Base-by-base conservation (phyloP, 75 land plant species). In the Gnetum montanum region DNA sequence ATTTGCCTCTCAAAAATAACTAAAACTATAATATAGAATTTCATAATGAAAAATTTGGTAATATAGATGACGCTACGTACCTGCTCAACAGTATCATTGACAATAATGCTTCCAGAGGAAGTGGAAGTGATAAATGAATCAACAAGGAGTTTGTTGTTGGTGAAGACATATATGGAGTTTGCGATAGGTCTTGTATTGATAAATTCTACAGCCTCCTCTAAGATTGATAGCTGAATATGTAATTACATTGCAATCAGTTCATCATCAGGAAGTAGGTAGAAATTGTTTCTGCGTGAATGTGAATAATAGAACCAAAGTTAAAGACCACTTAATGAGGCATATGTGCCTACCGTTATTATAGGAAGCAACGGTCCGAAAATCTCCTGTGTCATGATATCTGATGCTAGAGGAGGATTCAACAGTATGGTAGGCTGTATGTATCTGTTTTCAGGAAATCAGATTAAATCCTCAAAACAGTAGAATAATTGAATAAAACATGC, bases 321-420 rank as follows among this genome's bases (percentile, higher is more conserved):
- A n/a, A n/a, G n/a, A n/a, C n/a, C n/a, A n/a, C n/a, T n/a, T n/a
- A n/a, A n/a, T n/a, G n/a, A n/a, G n/a, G n/a, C n/a, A n/a, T n/a
- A n/a, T n/a, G 43, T 41, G 4, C 43, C 3, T 41, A 41, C 43
- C 13, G 43, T 41, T 15, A 41, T 41, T 18, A 91, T 79, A 20
- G 94, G 89, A 24, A 91, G 81, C 52, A 91, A 54, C 1, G 97
- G 97, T 2, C 97, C 97, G 62, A 91, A 88, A 20, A 91, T 91
- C 61, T 88, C 97, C 46, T 91, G 89, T 8, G 50, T 61, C 97
- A 91, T 91, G 13, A 91, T 67, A n/a, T 56, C 48, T 16, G 97
- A 50, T 49, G 82, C 77, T 37, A 66, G 45, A 7, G 89, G 95
- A 16, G 81, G 82, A 64, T 91, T 65, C 24, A 84, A 44, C 51